Evolutionary conservation across 1,284 basidiomycete species (phyloP), one percentile per base, ranked within the genome.

Genomic region (Ustilago loliicola): DNA sequence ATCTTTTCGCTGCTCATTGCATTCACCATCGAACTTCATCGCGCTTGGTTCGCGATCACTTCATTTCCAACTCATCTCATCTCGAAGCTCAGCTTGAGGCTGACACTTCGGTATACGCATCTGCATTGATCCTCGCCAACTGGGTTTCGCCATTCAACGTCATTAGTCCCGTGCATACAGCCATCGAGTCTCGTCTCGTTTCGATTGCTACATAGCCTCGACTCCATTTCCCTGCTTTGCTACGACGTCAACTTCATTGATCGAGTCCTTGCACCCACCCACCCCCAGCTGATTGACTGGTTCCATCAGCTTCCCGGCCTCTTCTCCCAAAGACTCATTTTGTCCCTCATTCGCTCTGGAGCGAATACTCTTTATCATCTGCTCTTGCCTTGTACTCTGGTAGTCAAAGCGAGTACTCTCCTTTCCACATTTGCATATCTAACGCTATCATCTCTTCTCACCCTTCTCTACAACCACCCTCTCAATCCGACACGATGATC

Each of bases 271-370:
- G 25, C 30, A 19, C 9, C 8, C 34, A 19, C 25, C 19, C 30
- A 58, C 51, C 45, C 30, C 8, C 45, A 59, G 64, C 69, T 65
- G 71, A 65, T 65, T 42, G 71, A 73, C 71, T 54, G 71, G 71
- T 52, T 68, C 42, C 36, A 59, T 73, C 61, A 61, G 61, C 66
- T 34, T 52, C 34, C 29, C 29, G 30, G 15, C 3, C 36, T n/a
- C 34, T 30, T 34, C 21, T 47, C 50, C 19, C 7, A 8, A 45
- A 50, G 19, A 27, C 10, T 42, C 25, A 32, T 7, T 30, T 25
- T 19, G 25, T 45, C 25, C 27, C 34, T 29, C 36, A 52, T 51
- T 67, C 53, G 71, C 71, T 72, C 71, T 54, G 71, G 71, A 64
- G 65, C 61, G 56, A 40, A 40, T 45, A 21, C 3, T 53, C 17